A percentile compares a stretch with the other conserved stretches of the same genome.
Evolutionary conservation across 108 stramenopile genomes (phyloP).

Genomic region (Mediolabrus comicus): DNA sequence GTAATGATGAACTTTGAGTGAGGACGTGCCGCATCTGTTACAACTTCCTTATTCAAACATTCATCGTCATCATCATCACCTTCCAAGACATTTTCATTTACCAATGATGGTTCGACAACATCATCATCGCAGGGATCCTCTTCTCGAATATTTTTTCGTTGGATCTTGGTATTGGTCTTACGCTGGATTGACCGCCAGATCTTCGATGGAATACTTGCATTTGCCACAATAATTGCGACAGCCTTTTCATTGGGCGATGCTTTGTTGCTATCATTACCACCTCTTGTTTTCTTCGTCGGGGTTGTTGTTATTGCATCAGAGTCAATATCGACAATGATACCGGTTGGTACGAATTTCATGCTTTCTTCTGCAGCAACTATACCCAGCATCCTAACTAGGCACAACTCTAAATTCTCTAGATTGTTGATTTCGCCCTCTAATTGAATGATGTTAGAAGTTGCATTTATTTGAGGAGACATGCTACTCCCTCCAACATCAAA

Average conservation of each 20-base stretch:
- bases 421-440: slow-evolving; percentile 43
- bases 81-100: slow-evolving; percentile 25
- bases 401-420: slow-evolving; percentile 25
- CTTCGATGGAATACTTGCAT: slow-evolving; percentile 1
- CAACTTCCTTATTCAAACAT: slow-evolving; percentile 20
- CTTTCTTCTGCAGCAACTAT: slow-evolving; percentile 35
- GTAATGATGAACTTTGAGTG: slow-evolving; percentile 32
- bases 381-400: slow-evolving; percentile 33
- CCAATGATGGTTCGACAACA: neutral
- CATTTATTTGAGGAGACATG: neutral
- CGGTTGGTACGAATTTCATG: slow-evolving; percentile 22
- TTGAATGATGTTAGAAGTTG: slow-evolving; percentile 37
- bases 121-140: neutral
- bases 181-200: slow-evolving; percentile 17
- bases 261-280: neutral
- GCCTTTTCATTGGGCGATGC: neutral
- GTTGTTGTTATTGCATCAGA: neutral
- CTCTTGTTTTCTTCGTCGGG: neutral
- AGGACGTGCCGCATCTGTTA: neutral
- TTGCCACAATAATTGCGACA: slow-evolving; percentile 16
- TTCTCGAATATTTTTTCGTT: slow-evolving; percentile 16
- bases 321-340: slow-evolving; percentile 15
- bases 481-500: neutral
- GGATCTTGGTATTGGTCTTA: slow-evolving; percentile 38
- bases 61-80: slow-evolving; percentile 17